Evolutionary conservation across 805 yeast species (phyloP).

Genomic region (Kluyveromyces nonfermentans): DNA sequence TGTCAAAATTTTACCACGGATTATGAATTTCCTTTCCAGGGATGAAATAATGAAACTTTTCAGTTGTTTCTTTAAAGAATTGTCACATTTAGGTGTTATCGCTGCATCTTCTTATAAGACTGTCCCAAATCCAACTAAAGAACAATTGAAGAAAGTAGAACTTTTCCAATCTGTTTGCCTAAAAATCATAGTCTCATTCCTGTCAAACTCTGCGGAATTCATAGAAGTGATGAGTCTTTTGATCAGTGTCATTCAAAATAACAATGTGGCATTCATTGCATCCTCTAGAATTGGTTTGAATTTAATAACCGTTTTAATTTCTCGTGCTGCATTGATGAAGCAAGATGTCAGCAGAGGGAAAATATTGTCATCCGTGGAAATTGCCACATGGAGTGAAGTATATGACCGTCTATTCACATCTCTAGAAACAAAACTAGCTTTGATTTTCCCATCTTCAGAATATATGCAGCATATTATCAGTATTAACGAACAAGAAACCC

Average conservation of each 20-base stretch:
- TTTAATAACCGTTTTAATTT: conserved; percentile 77
- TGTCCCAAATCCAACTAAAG: conserved; percentile 45
- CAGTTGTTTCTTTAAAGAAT: conserved; percentile 68
- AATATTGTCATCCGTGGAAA: conserved; percentile 32
- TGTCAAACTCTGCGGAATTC: conserved; percentile 67
- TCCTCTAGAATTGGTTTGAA: conserved; percentile 76
- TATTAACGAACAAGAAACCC: conserved; percentile 6
- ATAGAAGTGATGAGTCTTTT: conserved; percentile 70
- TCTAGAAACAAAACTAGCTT: conserved; percentile 65
- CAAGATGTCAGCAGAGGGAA: conserved; percentile 54
- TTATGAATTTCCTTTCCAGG: conserved; percentile 69
- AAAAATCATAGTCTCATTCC: conserved; percentile 73
- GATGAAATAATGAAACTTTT: conserved; percentile 71
- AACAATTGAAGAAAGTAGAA: conserved; percentile 53
- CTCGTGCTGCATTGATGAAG: conserved; percentile 84
- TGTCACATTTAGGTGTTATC: conserved; percentile 71
- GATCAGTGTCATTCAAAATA: conserved; percentile 58
- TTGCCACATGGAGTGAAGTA: conserved; percentile 59
- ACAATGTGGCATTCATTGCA: conserved; percentile 47
- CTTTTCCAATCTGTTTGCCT: conserved; percentile 71
- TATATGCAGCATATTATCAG: conserved; percentile 18
- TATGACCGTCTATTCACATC: conserved; percentile 76
- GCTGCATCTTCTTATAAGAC: conserved; percentile 71
- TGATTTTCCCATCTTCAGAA: conserved; percentile 69
- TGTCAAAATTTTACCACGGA: conserved; percentile 78